Percentiles rank a stretch among this genome's conserved stretches.
phyloP scores from a whole-genome alignment of 1,139 yeast genomes.

The Kodamaea sp. region DNA sequence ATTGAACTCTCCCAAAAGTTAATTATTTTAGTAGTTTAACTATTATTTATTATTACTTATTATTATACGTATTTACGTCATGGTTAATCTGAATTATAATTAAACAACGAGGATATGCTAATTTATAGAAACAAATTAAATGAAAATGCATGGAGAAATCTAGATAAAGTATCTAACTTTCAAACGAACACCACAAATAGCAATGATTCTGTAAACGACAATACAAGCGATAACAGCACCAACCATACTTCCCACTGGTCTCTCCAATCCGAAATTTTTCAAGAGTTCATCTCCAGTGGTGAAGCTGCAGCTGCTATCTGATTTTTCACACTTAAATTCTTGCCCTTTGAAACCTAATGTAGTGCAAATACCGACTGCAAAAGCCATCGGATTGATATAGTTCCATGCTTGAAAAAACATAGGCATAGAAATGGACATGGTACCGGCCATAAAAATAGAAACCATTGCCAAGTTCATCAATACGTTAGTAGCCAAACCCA shows the following conservation, averaged over 20 bases:
- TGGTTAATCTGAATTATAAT: too few relatives aligned
- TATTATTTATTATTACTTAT: too few relatives aligned
- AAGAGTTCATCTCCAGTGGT: constrained; percentile 49
- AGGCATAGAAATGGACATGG: constrained; percentile 76
- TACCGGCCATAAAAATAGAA: constrained; percentile 83
- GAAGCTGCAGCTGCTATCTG: constrained; percentile 33
- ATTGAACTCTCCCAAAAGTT: too few relatives aligned
- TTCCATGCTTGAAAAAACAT: constrained; percentile 64
- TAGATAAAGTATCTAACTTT: constrained; percentile 23
- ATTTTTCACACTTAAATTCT: constrained; percentile 15
- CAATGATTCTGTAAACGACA: constrained; percentile 32
- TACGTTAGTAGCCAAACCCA: constrained; percentile 76
- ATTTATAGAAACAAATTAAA: too few relatives aligned
- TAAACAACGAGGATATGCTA: too few relatives aligned
- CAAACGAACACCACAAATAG: constrained; percentile 22
- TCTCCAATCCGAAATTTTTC: constrained; percentile 36
- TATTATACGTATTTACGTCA: too few relatives aligned
- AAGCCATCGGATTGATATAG: constrained; percentile 71
- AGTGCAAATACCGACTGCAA: constrained; percentile 55
- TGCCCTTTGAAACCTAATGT: constrained; percentile 26
- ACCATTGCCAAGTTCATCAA: constrained; percentile 60
- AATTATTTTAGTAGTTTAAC: too few relatives aligned
- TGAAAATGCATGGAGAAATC: too few relatives aligned
- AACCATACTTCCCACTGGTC: constrained; percentile 14
- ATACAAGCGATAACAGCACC: constrained; percentile 39